Percentiles rank a stretch among this genome's conserved stretches.
Conservation (phyloP, 441 rosid species). For the Mallotus repandus region DNA sequence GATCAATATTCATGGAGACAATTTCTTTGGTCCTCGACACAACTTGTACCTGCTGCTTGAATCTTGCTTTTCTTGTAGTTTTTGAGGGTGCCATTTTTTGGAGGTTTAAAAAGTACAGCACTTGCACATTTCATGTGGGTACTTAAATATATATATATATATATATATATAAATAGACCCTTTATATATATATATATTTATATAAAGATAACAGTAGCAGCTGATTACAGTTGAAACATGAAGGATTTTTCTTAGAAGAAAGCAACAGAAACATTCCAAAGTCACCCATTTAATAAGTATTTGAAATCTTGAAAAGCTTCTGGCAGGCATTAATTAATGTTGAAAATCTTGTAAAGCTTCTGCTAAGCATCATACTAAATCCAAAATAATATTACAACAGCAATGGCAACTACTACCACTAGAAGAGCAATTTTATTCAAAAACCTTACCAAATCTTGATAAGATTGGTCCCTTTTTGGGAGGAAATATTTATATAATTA, state of each 20-base stretch:
- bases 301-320: constrained; percentile 24
- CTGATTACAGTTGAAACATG: not conserved
- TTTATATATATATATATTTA: not conserved
- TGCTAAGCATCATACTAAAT: constrained; percentile 9
- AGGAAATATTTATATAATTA: not conserved
- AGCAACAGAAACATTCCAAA: constrained; percentile 35
- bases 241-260: constrained; percentile 12
- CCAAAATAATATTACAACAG: constrained; percentile 35
- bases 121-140: not conserved
- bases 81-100: constrained; percentile 12
- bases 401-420: constrained; percentile 48
- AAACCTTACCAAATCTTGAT: constrained; percentile 35
- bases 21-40: not conserved
- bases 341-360: constrained; percentile 13
- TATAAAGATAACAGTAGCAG: no score
- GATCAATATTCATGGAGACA: not conserved
- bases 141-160: not conserved
- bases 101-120: not conserved
- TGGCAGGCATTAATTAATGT: not conserved
- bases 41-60: constrained; percentile 1
- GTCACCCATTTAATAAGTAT: constrained; percentile 4
- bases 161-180: no score
- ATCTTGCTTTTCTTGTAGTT: constrained; percentile 2
- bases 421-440: constrained; percentile 18
- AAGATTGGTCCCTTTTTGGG: constrained; percentile 23